Evolutionary conservation across 2,329 filamentous ascomycete genomes (phyloP), one percentile per base, ranked within the genome.

Genomic region (Waltergamsia citrina): DNA sequence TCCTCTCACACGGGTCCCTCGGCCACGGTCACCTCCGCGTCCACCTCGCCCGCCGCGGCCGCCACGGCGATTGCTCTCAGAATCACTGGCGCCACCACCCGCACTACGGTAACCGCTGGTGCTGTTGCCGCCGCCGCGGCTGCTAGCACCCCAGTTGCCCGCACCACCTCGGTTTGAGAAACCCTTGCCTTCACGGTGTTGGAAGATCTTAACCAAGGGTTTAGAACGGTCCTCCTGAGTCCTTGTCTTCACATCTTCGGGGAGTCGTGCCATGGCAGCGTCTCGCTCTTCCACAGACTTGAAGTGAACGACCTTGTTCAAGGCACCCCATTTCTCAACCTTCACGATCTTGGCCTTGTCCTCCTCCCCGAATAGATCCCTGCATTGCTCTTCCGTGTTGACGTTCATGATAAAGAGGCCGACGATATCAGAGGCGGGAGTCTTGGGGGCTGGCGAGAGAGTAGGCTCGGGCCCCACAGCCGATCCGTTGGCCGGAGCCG

Each of bases 361-460:
- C 48, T 94, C 85, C 10, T 92, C 79, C 2, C 76, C 68, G 52
- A 98, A 90, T 17, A 94, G 68, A 22, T 85, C 79, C 37, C 81
- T 80, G 24, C 85, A 81, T 40, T 88, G 84, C 21, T 94, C 85
- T 43, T 90, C 85, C 35, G 74, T 82, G 48, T 79, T 84, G 16
- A 88, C 78, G 49, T 88, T 88, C 63, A 84, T 85, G 40, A 98
- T 79, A 57, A 95, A 98, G 15, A 98, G 73, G 32, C 85, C 90
- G 48, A 86, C 81, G 45, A 81, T 85, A 45, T 73, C 76, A 49
- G 86, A 71, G 14, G 70, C 61, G 29, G 67, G 51, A 23, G 62
- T 71, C 53, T 84, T 81, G 19, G 71, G 62, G 6, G 71, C 71
- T 12, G 75, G 70, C 3, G 75, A 74, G n/a, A 69, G 59, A 3